Conservation (phyloP, 2,329 filamentous ascomycete genomes). For the Fusarium drepaniforme region DNA sequence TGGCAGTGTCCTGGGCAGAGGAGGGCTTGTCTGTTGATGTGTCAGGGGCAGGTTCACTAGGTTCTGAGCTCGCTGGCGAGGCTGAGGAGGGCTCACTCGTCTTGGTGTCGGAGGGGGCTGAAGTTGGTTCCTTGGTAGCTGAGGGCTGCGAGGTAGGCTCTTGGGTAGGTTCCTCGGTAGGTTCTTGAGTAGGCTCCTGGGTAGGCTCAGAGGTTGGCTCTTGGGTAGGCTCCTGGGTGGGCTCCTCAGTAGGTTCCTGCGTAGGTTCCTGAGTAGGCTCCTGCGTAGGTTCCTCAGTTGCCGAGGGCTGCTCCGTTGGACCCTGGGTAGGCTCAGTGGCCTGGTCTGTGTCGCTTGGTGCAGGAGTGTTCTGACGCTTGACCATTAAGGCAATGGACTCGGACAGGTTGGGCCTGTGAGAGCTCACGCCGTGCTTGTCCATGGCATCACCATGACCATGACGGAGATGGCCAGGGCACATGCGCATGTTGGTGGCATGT, state of each 20-base stretch:
- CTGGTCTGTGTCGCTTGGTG: constrained; percentile 21
- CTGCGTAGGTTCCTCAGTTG: constrained; percentile 13
- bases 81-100: constrained; percentile 41
- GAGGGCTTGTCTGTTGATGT: constrained; percentile 37
- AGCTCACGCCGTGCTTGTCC: constrained; percentile 38
- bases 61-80: constrained; percentile 34
- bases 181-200: constrained; percentile 15
- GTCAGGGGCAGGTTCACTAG: constrained; percentile 40
- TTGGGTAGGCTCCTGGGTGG: constrained; percentile 14
- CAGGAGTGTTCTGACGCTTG: constrained; percentile 64
- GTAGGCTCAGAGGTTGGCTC: constrained; percentile 21
- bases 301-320: constrained; percentile 19
- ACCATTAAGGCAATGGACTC: constrained; percentile 71
- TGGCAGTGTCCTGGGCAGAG: constrained; percentile 31
- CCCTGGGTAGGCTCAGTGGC: constrained; percentile 4
- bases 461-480: constrained; percentile 43
- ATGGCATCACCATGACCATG: constrained; percentile 36
- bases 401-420: constrained; percentile 41
- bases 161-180: constrained; percentile 7
- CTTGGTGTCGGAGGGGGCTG: constrained; percentile 9
- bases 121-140: constrained; percentile 23
- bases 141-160: constrained; percentile 18
- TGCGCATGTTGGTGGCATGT: constrained; percentile 35
- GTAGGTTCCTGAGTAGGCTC: constrained; percentile 20
- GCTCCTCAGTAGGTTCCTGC: constrained; percentile 5